Percentiles rank a stretch among this genome's conserved stretches.
phyloP scores from a whole-genome alignment of 805 yeast species.

The Kluyveromyces lactis region DNA sequence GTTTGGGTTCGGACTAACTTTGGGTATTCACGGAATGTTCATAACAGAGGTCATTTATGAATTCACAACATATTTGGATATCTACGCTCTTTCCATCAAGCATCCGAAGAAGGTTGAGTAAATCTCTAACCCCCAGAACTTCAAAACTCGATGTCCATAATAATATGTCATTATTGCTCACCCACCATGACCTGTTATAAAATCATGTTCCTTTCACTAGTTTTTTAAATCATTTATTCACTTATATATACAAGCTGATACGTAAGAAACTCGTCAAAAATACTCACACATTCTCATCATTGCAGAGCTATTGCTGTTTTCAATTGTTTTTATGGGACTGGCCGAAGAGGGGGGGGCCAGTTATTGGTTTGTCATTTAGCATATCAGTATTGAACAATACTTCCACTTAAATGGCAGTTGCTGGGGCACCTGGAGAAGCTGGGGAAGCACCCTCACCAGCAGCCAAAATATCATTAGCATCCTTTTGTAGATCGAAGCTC shows the following conservation, averaged over 20 bases:
- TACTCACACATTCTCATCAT: slow-evolving; percentile 2
- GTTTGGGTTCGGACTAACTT: slow-evolving; percentile 58
- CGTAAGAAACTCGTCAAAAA: slow-evolving; percentile 4
- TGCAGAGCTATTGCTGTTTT: neutral
- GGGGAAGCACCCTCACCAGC: slow-evolving; percentile 46
- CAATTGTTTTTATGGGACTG: neutral
- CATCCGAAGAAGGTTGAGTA: slow-evolving; percentile 43
- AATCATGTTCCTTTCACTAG: neutral
- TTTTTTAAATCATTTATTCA: neutral
- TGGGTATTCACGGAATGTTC: slow-evolving; percentile 62
- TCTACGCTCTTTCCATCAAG: slow-evolving; percentile 77
- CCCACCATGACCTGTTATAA: neutral
- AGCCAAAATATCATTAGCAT: slow-evolving; percentile 66
- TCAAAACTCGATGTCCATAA: slow-evolving; percentile 20
- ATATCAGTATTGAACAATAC: neutral
- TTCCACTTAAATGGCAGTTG: neutral
- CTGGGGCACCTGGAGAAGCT: slow-evolving; percentile 23
- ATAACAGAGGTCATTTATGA: slow-evolving; percentile 72
- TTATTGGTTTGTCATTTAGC: too few relatives aligned
- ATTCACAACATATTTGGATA: slow-evolving; percentile 73
- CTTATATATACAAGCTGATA: slow-evolving; percentile 6
- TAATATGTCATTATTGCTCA: neutral
- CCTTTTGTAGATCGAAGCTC: slow-evolving; percentile 75
- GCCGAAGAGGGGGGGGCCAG: too few relatives aligned
- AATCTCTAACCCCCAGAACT: too few relatives aligned